Conservation (phyloP, 805 yeast species). For the Brettanomyces custersianus region DNA sequence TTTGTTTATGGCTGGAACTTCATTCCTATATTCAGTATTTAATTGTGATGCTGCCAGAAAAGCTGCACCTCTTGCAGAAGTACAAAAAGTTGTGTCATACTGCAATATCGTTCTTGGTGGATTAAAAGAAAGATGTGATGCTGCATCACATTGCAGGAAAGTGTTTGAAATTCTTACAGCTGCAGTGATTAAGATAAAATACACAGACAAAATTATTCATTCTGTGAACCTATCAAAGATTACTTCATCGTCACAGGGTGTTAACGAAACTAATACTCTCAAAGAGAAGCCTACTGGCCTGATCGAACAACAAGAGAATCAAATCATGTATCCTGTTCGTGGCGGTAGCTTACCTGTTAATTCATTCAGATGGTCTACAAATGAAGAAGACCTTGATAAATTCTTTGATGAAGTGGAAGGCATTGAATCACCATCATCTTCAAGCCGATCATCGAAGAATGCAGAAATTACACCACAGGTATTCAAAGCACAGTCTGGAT, state of each 20-base stretch:
- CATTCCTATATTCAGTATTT: constrained; percentile 69
- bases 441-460: constrained; percentile 12
- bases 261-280: not conserved
- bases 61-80: constrained; percentile 35
- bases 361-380: constrained; percentile 28
- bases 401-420: constrained; percentile 42
- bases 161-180: constrained; percentile 64
- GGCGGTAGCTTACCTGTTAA: constrained; percentile 1
- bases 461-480: constrained; percentile 13
- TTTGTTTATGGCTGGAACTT: constrained; percentile 81
- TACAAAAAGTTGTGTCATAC: constrained; percentile 38
- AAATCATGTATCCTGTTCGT: not conserved
- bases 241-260: constrained; percentile 15
- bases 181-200: constrained; percentile 57
- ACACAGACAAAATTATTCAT: constrained; percentile 25
- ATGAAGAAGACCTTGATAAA: constrained; percentile 29
- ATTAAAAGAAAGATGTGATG: constrained; percentile 63
- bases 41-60: constrained; percentile 49
- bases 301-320: constrained; percentile 5
- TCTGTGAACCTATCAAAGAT: constrained; percentile 17
- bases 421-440: constrained; percentile 17
- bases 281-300: not conserved
- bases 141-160: constrained; percentile 64
- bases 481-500: not conserved
- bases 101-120: constrained; percentile 53